These are phyloP conservation scores for Coemansia sp. DNA, from an alignment of 371 early-diverging fungal species.

Conservation along the genomic window DNA sequence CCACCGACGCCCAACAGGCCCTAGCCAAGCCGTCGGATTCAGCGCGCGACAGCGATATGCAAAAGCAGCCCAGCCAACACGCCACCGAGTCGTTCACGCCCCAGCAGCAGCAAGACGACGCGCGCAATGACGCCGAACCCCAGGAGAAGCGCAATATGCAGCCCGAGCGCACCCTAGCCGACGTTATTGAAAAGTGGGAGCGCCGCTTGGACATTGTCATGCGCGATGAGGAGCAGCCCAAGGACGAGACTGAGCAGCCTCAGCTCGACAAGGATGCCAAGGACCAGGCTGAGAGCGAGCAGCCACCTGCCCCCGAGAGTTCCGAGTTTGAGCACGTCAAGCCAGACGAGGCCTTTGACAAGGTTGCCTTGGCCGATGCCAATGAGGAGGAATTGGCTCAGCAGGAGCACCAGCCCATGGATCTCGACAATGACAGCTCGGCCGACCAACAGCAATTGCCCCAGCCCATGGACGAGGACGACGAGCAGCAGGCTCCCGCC, in stretches of 20 bases:
- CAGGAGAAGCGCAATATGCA: conserved; percentile 54
- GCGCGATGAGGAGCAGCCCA: conserved; percentile 29
- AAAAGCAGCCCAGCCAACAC: too few species aligned
- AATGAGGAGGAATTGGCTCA: conserved; percentile 33
- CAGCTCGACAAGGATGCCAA: too few species aligned
- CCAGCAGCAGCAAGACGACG: conserved; percentile 12
- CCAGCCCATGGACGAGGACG: conserved; percentile 36
- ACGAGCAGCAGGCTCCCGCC: too few species aligned
- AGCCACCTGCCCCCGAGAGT: conserved; percentile 34
- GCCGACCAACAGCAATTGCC: conserved; percentile 35
- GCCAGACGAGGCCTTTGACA: conserved; percentile 38
- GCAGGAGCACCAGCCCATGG: conserved; percentile 54
- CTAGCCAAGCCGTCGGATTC: conserved; percentile 30
- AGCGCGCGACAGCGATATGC: too few species aligned
- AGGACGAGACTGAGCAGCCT: too few species aligned
- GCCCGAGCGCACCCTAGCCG: conserved; percentile 82
- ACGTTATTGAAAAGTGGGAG: conserved; percentile 89
- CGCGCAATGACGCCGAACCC: too few species aligned
- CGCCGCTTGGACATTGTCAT: conserved; percentile 70
- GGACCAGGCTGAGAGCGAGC: too few species aligned
- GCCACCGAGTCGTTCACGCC: too few species aligned
- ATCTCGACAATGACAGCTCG: conserved; percentile 51
- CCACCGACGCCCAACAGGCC: conserved; percentile 29
- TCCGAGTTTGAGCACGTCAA: conserved; percentile 43
- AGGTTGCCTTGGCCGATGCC: conserved; percentile 47